Evolutionary conservation across 2,329 filamentous ascomycete genomes (phyloP), one percentile per base, ranked within the genome.

Genomic region (Colletotrichum lentis): DNA sequence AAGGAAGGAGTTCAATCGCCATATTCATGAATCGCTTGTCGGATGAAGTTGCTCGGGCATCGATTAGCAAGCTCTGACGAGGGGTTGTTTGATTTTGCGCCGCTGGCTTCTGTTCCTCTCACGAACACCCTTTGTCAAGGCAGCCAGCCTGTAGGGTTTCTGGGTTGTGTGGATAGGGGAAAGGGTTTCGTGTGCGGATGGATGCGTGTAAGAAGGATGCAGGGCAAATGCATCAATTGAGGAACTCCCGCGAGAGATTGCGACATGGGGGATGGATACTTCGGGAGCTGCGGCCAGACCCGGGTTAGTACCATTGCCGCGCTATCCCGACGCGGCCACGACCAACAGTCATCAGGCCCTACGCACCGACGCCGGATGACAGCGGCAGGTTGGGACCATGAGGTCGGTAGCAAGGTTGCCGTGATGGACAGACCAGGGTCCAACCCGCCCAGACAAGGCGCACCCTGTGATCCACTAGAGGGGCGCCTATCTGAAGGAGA

Each of bases 1-100:
- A 73, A 37, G 77, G 72, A 67, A 89, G 82, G 71, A 87, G 81
- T 61, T 76, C 74, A 56, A 71, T 49, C 35, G 43, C 63, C 71
- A 73, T 73, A n/a, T 4, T n/a, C 44, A n/a, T 57, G 12, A 20
- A 31, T 57, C 49, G 41, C 27, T 57, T 35, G 31, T 35, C 31
- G 31, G 14, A n/a, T 18, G 52, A 20, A 49, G 46, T 37, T 39
- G 27, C 12, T 16, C 56, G 14, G 20, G 35, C 8, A 16, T 41
- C 18, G 46, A 3, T 35, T 35, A 35, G 22, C 46, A 31, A 50
- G 35, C 4, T 20, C 52, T 3, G 46, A 27, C 6, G 14, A 24
- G 24, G 20, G 3, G 7, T 10, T 35, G 14, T 11, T 8, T 35
- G 14, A 5, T 24, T 39, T 18, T 62, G 24, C 22, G 12, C 31